These are phyloP conservation scores for Diaporthe sp. DNA, from an alignment of 2,329 filamentous ascomycete genomes.

Conservation along the genomic window DNA sequence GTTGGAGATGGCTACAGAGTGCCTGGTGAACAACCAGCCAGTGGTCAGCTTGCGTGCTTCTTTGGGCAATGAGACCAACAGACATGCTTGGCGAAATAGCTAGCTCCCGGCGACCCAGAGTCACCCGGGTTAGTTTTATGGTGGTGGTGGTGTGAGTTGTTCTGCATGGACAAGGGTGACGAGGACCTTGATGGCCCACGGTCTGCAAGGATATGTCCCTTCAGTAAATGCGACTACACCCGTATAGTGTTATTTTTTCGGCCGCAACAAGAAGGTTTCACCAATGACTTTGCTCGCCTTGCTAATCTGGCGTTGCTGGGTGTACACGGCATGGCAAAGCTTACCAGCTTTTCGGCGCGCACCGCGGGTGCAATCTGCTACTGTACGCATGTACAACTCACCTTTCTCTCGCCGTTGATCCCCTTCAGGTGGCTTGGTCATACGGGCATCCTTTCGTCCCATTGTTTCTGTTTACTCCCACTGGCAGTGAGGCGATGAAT, in stretches of 20 bases:
- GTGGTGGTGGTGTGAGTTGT: conserved; percentile 29
- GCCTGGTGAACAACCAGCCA: neutral
- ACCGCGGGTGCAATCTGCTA: conserved; percentile 13
- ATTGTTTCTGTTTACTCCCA: neutral
- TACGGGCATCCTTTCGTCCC: neutral
- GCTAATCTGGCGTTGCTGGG: conserved; percentile 12
- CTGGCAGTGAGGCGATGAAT: conserved; percentile 9
- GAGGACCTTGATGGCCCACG: conserved; percentile 33
- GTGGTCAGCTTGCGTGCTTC: neutral
- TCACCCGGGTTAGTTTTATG: neutral
- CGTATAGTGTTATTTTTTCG: neutral
- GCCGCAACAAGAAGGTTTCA: conserved; percentile 15
- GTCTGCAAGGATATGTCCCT: conserved; percentile 29
- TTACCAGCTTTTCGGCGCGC: conserved; percentile 2
- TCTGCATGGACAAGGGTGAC: conserved; percentile 30
- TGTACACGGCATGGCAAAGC: conserved; percentile 20
- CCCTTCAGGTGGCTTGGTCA: conserved; percentile 17
- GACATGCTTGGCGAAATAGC: neutral
- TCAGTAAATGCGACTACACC: conserved; percentile 16
- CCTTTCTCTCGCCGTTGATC: neutral
- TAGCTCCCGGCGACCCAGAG: conserved; percentile 18
- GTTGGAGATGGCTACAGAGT: neutral
- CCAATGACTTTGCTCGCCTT: conserved; percentile 12
- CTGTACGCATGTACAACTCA: neutral
- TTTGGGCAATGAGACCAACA: neutral